Percentiles rank a stretch among this genome's conserved stretches.
Evolutionary conservation across 495 filamentous ascomycete species (phyloP).

Genomic region (Neurospora sp.): DNA sequence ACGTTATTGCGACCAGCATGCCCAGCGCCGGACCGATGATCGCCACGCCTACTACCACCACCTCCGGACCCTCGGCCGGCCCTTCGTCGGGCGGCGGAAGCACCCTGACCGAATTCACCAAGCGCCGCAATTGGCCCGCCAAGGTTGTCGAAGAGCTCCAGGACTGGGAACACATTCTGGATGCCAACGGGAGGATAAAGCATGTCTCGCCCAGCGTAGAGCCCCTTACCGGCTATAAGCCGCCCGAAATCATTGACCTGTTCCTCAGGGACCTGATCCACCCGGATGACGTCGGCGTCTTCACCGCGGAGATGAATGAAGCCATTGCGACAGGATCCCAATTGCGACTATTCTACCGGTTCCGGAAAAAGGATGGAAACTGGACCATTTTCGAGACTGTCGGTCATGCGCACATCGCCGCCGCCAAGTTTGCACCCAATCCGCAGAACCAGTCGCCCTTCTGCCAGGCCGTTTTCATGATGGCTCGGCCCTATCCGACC

Average conservation of each 20-base stretch:
- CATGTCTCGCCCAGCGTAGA: constrained; percentile 76
- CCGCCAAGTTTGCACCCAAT: constrained; percentile 53
- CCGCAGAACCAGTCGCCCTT: constrained; percentile 52
- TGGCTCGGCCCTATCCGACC: constrained; percentile 84
- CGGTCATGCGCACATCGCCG: constrained; percentile 81
- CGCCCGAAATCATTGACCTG: constrained; percentile 58
- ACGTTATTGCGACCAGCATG: constrained; percentile 1
- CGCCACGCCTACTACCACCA: not conserved
- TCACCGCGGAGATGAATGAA: constrained; percentile 83
- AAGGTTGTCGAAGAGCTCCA: constrained; percentile 82
- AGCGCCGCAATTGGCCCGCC: constrained; percentile 80
- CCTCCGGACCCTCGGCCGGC: not conserved
- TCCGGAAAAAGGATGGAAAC: constrained; percentile 62
- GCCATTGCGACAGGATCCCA: constrained; percentile 72
- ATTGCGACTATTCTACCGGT: constrained; percentile 81
- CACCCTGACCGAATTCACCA: constrained; percentile 71
- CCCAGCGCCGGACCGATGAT: constrained; percentile 5
- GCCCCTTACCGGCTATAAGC: constrained; percentile 64
- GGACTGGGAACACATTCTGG: constrained; percentile 81
- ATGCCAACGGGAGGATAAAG: constrained; percentile 68
- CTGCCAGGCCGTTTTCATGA: constrained; percentile 88
- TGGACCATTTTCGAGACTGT: constrained; percentile 80
- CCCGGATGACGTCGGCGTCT: constrained; percentile 75
- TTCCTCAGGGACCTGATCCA: constrained; percentile 77
- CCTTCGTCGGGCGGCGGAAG: constrained; percentile 33